Evolutionary conservation across 2,329 filamentous ascomycete species (phyloP).

Genomic region (Cryphonectria naterciae): DNA sequence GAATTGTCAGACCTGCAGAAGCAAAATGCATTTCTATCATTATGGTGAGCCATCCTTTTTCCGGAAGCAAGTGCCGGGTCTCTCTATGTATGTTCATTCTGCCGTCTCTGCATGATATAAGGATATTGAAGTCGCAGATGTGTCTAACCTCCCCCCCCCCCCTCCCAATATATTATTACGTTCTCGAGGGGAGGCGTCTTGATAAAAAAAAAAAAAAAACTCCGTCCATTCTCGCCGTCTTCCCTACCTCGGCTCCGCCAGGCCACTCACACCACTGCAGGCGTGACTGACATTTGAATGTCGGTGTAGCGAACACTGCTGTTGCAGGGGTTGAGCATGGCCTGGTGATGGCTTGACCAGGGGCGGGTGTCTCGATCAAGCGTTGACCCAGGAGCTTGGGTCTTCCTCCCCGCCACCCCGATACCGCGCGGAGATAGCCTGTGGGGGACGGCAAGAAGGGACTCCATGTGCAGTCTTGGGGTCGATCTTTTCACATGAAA

Average conservation of each 20-base stretch:
- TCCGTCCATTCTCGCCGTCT: not conserved
- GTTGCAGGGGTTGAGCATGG: not conserved
- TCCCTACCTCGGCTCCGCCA: not conserved
- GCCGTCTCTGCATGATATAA: not conserved
- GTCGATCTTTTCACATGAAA: slow-evolving; percentile 26
- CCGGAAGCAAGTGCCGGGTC: not conserved
- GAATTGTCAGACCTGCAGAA: not conserved
- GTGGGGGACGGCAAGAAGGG: not conserved
- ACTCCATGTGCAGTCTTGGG: not conserved
- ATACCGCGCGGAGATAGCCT: not conserved
- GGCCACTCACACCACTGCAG: not conserved
- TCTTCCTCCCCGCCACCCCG: not conserved
- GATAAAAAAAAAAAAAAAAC: not conserved
- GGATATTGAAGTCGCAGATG: not conserved
- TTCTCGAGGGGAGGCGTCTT: not conserved
- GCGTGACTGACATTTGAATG: not conserved
- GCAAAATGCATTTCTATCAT: not conserved
- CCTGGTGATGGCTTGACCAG: not conserved
- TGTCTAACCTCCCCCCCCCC: not conserved
- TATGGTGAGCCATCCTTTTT: not conserved
- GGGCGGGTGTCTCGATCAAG: not conserved
- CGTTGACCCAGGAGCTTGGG: not conserved
- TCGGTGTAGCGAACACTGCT: not conserved
- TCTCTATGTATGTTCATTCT: slow-evolving; percentile 1
- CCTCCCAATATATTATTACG: not conserved